Percentiles rank a stretch among this genome's conserved stretches.
phyloP scores from a whole-genome alignment of 306 rosid genomes.

The Rosa rugosa region DNA sequence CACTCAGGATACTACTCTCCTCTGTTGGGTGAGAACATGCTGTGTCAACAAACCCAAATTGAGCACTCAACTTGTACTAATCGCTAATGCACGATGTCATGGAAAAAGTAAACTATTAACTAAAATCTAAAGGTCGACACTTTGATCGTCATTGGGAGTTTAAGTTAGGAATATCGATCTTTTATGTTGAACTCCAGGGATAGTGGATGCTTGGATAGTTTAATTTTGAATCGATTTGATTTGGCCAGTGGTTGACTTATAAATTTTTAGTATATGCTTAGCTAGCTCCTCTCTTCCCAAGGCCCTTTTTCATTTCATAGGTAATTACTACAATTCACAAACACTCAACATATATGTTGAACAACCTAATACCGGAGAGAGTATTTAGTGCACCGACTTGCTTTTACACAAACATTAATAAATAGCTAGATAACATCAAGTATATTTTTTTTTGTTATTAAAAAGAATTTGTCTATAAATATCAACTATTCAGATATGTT shows the following conservation, averaged over 20 bases:
- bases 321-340: no score
- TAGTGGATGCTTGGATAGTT: background rate
- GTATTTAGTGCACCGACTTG: no score
- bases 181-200: background rate
- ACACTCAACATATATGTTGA: no score
- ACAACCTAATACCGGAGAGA: no score
- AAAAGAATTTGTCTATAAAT: no score
- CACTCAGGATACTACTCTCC: background rate
- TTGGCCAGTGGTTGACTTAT: background rate
- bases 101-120: background rate
- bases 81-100: background rate
- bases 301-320: no score
- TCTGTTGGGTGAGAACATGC: background rate
- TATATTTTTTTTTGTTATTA: no score
- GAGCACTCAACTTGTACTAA: background rate
- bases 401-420: no score
- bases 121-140: background rate
- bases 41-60: background rate
- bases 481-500: no score
- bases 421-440: no score
- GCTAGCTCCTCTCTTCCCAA: no score
- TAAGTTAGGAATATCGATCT: background rate
- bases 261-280: no score
- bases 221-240: background rate
- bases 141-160: background rate